Percentiles rank a stretch among this genome's conserved stretches.
Evolutionary conservation across 208 protist genomes (phyloP).

Genomic region (Leishmania guyanensis): DNA sequence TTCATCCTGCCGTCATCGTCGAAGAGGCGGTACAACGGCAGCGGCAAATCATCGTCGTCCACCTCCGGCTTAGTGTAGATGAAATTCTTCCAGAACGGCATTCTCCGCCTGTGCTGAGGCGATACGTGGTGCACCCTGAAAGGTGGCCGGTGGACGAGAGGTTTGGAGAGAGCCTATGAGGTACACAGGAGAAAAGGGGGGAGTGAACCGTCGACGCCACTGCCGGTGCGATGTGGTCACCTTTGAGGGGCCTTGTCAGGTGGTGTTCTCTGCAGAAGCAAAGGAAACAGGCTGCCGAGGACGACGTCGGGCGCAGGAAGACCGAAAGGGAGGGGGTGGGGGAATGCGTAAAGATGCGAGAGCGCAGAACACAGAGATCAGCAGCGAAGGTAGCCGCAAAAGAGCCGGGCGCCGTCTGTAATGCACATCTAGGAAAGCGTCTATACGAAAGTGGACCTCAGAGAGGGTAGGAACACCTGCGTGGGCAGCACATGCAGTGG

Average conservation of each 20-base stretch:
- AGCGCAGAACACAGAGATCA: too few species aligned
- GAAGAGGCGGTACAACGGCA: conserved; percentile 83
- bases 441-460: too few species aligned
- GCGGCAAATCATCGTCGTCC: conserved; percentile 83
- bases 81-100: conserved; percentile 82
- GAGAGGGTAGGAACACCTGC: too few species aligned
- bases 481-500: too few species aligned
- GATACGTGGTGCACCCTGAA: background rate
- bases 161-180: background rate
- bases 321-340: too few species aligned
- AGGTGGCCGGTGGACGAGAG: background rate
- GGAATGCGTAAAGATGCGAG: too few species aligned
- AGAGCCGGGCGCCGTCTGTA: too few species aligned
- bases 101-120: conserved; percentile 11
- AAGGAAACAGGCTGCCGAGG: too few species aligned
- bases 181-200: background rate
- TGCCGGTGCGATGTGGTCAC: background rate
- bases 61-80: conserved; percentile 71
- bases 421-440: too few species aligned
- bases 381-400: too few species aligned
- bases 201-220: background rate
- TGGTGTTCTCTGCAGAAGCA: background rate
- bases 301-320: background rate
- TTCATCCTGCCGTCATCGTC: conserved; percentile 77
- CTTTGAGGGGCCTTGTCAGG: background rate